Base-by-base conservation (phyloP, 768 basidiomycete genomes). In the Pisolithus albus region DNA sequence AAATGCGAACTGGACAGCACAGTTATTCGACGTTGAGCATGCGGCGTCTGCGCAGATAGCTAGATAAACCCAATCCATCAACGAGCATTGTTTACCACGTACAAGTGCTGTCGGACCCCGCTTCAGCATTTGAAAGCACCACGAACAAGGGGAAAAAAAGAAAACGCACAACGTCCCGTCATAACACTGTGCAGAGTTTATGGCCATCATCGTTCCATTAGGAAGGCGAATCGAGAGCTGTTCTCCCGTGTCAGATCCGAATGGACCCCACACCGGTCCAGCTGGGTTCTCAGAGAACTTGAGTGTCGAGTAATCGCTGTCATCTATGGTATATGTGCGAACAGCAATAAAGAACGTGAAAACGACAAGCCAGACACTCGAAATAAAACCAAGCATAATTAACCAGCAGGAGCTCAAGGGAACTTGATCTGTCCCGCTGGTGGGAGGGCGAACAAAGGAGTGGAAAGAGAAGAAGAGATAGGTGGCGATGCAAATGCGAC, bases 251-350 rank as follows among this genome's bases (percentile, higher is more conserved):
- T 58, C 57, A 11, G 64, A 56, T 15, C 59, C 58, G 32, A 61
- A 64, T 4, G 58, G 56, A 13, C 58, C 61, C 64, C 64, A 65
- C 50, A 58, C 60, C 0, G 64, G 58, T 5, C 64, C 64, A 36
- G 48, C 19, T 11, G 64, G 62, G n/a, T 65, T 65, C 42, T 61
- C 58, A 7, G 64, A 65, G 49, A 54, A 64, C 30, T 55, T 55
- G 46, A 60, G 64, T 13, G 19, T 2, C 11, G 64, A 61, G 46
- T 61, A 61, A n/a, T 65, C 38, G 47, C 59, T 58, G 30, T 65
- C 62, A 24, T 65, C 61, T 45, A 65, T 63, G 18, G 54, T 59
- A 49, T 64, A 65, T 16, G 63, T 61, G 24, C 24, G 37, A 41
- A 56, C 51, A n/a, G 59, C 16, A 11, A 23, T 28, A n/a, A 13